These are phyloP conservation scores for Ustilago tritici DNA, from an alignment of 1,284 basidiomycete genomes.

Conservation along the genomic window DNA sequence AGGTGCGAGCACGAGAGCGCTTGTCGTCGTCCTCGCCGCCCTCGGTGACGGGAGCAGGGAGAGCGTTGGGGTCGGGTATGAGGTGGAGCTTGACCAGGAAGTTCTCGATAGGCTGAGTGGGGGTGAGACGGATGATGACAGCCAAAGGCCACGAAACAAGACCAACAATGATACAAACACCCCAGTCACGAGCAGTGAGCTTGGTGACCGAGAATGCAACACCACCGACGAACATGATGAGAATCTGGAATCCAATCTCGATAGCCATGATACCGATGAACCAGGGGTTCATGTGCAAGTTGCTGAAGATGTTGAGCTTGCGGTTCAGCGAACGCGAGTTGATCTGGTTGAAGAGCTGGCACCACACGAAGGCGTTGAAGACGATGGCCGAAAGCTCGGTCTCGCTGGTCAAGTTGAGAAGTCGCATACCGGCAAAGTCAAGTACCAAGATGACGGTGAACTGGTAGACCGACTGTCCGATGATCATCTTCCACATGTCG, in stretches of 20 bases:
- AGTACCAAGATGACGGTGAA: constrained; percentile 85
- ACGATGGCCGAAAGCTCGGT: constrained; percentile 83
- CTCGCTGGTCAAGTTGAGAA: constrained; percentile 73
- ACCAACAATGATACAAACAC: constrained; percentile 87
- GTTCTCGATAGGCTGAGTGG: constrained; percentile 82
- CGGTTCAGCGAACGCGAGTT: constrained; percentile 89
- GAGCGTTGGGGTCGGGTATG: constrained; percentile 77
- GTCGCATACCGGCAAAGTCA: constrained; percentile 83
- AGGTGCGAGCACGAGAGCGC: constrained; percentile 73
- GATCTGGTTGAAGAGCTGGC: constrained; percentile 80
- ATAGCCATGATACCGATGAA: constrained; percentile 88
- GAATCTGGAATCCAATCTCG: constrained; percentile 85
- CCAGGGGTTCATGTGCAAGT: constrained; percentile 82
- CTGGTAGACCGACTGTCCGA: constrained; percentile 90
- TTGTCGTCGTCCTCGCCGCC: constrained; percentile 48
- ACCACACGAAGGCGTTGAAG: constrained; percentile 97
- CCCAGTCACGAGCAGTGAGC: constrained; percentile 87
- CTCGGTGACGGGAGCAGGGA: constrained; percentile 73
- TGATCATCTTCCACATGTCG: constrained; percentile 86
- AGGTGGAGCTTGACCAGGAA: constrained; percentile 78
- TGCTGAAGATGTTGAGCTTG: constrained; percentile 88
- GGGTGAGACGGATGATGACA: constrained; percentile 82
- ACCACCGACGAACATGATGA: constrained; percentile 92
- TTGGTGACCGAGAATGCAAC: constrained; percentile 89
- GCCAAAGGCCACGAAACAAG: constrained; percentile 88